A percentile compares a stretch with the other conserved stretches of the same genome.
phyloP scores from a whole-genome alignment of 225 moss, liverwort and hornwort genomes.

The Ulota crispa region DNA sequence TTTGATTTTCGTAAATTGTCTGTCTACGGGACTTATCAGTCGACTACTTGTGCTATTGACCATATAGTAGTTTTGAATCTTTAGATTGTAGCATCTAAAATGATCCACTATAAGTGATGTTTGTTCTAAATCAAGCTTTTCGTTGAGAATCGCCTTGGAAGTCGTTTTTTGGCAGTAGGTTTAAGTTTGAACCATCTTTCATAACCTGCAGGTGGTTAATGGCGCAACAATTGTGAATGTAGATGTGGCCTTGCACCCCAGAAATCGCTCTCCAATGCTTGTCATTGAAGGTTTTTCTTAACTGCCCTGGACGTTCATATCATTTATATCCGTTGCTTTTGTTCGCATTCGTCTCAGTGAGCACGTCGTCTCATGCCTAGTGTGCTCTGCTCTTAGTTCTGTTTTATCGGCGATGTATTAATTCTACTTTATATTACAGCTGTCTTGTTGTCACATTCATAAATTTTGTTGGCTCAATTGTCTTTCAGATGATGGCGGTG shows the following conservation, averaged over 20 bases:
- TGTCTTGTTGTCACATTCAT: background rate
- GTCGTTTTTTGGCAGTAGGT: background rate
- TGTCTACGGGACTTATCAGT: background rate
- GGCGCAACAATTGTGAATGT: constrained; percentile 67
- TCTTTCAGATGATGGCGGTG: constrained; percentile 69
- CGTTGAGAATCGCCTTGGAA: background rate
- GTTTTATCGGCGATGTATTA: background rate
- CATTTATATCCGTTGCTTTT: background rate
- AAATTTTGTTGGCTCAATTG: background rate
- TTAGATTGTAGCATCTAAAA: background rate
- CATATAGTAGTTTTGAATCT: background rate
- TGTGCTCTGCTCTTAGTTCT: background rate
- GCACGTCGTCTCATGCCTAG: background rate
- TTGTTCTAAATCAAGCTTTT: constrained; percentile 1
- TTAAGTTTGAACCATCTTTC: constrained; percentile 3
- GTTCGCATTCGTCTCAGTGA: background rate
- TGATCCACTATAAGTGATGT: background rate
- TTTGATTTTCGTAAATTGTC: background rate
- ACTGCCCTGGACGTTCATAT: background rate
- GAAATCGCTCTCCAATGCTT: constrained; percentile 47
- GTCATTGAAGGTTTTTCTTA: constrained; percentile 45
- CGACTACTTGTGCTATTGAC: background rate
- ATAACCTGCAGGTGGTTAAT: constrained; percentile 49
- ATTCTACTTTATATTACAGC: background rate
- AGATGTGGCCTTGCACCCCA: constrained; percentile 54